Conservation (phyloP, 805 yeast genomes). For the Candida germanica region DNA sequence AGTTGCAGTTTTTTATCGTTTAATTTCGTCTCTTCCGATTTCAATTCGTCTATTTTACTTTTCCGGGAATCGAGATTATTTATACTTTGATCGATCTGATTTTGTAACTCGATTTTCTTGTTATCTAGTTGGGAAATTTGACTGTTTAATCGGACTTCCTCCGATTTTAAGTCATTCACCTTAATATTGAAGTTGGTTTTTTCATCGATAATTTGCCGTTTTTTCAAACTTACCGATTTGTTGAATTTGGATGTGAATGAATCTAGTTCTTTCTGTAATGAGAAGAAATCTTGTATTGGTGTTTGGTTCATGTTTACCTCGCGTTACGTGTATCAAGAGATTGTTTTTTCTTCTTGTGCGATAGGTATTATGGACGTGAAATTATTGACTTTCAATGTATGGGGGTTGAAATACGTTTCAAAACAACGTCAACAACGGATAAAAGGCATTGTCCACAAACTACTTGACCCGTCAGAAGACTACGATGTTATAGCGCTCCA, state of each 20-base stretch:
- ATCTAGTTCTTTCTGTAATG: conserved; percentile 11
- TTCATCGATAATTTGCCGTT: conserved; percentile 27
- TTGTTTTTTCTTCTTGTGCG: too few species aligned
- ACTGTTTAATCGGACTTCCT: conserved; percentile 26
- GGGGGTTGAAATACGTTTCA: conserved; percentile 91
- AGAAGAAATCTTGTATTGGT: conserved; percentile 12
- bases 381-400: conserved; percentile 69
- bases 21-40: conserved; percentile 32
- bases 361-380: too few species aligned
- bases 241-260: conserved; percentile 12
- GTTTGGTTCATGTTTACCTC: too few species aligned
- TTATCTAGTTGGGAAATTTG: conserved; percentile 27
- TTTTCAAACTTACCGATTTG: conserved; percentile 16
- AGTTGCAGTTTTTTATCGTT: conserved; percentile 13
- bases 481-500: conserved; percentile 92
- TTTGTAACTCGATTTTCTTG: conserved; percentile 25
- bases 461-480: conserved; percentile 36
- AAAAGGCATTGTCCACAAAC: conserved; percentile 65
- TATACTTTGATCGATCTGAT: conserved; percentile 22
- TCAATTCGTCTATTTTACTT: conserved; percentile 31
- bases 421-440: conserved; percentile 63
- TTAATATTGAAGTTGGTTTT: conserved; percentile 31
- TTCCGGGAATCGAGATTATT: conserved; percentile 29
- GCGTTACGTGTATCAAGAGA: too few species aligned
- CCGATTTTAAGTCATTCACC: conserved; percentile 28